Base-by-base conservation (phyloP, 1,139 yeast species). In the Taphrina betulina region DNA sequence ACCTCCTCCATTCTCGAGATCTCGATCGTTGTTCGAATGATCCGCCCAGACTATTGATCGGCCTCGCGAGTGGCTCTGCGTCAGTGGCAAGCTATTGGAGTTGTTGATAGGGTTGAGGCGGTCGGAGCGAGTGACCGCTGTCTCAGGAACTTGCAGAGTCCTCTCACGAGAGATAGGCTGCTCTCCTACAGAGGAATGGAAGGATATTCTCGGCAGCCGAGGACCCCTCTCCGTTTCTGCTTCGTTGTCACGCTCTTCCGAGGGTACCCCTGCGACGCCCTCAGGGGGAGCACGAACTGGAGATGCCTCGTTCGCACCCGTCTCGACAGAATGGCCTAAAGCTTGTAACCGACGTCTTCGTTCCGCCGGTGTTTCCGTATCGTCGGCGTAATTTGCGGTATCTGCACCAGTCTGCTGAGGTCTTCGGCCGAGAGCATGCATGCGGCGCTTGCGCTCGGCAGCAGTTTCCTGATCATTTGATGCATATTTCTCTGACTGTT, bases 391-490 rank as follows among this genome's bases (percentile, higher is more conserved):
- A 10, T 19, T n/a, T 7, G 29, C 19, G 16, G 3, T 5, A 10
- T n/a, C 14, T 19, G 5, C 10, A 7, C 24, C 42, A 7, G 8
- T 41, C 5, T 22, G 24, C 2, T 19, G 3, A 14, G 8, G 12
- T 19, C 35, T 77, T 17, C 8, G 24, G 7, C 95, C 95, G 61
- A 89, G 75, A 0, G 96, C 96, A 2, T 92, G 90, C 61, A 87
- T 71, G 62, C 96, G 78, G 66, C 96, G 79, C 44, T 75, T 76
- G 61, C 81, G 78, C 67, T 89, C 96, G 23, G 82, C 81, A 34
- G 75, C 83, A 0, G 90, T 82, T 65, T 85, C 94, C 17, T 73
- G 75, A 5, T 69, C 70, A 12, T 7, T 26, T n/a, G n/a, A n/a
- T n/a, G n/a, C n/a, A n/a, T n/a, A n/a, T n/a, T n/a, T n/a, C n/a